Base-by-base conservation (phyloP, 352 stramenopile genomes). In the Phytophthora colocasiae region DNA sequence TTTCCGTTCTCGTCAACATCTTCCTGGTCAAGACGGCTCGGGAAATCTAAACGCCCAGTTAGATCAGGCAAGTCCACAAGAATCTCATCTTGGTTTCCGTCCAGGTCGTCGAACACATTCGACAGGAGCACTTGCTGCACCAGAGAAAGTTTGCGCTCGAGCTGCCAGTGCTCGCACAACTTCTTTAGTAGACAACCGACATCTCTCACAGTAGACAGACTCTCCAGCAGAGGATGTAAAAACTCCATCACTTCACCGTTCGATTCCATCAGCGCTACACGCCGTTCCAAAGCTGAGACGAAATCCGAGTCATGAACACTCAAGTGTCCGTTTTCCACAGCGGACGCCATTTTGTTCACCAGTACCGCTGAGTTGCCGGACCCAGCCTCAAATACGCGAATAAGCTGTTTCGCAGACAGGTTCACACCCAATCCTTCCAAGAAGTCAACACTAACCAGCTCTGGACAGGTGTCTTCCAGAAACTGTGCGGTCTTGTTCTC, bases 371-470 rank as follows among this genome's bases (percentile, higher is more conserved):
- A 55, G 1, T 72, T 86, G 6, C 85, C 81, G 0, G 88, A 96
- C 2, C 88, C 86, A 10, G 66, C 60, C 15, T 89, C 80, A 65
- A 96, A 90, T 12, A 95, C 79, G 58, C 66, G 57, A n/a, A 96
- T 50, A 41, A 96, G 66, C 24, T 95, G 78, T 24, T 77, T 63
- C 4, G 77, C 62, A 2, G 69, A 71, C 38, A 96, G 54, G 5
- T 76, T 73, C 6, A 93, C 72, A 63, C 75, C 75, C 26, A 96
- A 71, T 4, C 88, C 88, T 71, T 96, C 88, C 4, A 96, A 59
- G 44, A 96, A 96, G n/a, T 96, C 88, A 10, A 92, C 83, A 46
- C 77, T 92, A 40, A 96, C 88, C 9, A 96, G 78, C 58, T 96
- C 88, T 4, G 88, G 82, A 36, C 86, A 96, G 24, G 69, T 81